Conservation (phyloP, 2,329 filamentous ascomycete genomes). For the Pestalotiopsis sp. region DNA sequence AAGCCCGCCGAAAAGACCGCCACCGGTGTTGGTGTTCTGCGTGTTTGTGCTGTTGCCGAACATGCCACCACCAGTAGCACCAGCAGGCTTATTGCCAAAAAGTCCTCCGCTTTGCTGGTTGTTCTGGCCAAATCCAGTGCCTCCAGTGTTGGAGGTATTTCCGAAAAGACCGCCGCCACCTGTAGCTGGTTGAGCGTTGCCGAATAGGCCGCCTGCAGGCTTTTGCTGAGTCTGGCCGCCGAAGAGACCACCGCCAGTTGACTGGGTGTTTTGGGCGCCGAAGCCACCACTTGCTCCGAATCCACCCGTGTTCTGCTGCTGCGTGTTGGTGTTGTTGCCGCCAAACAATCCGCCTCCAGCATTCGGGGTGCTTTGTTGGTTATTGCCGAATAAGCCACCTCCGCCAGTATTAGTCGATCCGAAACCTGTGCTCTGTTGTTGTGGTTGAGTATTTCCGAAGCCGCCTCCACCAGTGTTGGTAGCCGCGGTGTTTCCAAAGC, state of each 20-base stretch:
- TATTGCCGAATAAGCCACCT: slow-evolving; percentile 42
- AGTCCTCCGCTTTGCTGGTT: slow-evolving; percentile 42
- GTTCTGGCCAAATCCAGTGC: slow-evolving; percentile 31
- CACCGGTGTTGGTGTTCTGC: slow-evolving; percentile 39
- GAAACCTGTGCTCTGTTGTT: slow-evolving; percentile 16
- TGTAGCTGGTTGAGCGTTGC: slow-evolving; percentile 28
- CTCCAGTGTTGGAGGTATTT: slow-evolving; percentile 26
- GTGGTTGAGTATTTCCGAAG: slow-evolving; percentile 33
- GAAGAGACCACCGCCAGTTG: slow-evolving; percentile 34
- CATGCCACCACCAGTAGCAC: slow-evolving; percentile 37
- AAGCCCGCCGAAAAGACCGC: slow-evolving; percentile 54
- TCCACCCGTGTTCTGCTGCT: slow-evolving; percentile 26
- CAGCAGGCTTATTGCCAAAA: slow-evolving; percentile 43
- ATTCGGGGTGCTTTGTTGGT: slow-evolving; percentile 26
- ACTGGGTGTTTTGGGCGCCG: slow-evolving; percentile 41
- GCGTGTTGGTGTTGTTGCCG: slow-evolving; percentile 32
- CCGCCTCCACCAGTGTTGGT: slow-evolving; percentile 18
- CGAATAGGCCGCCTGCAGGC: slow-evolving; percentile 42
- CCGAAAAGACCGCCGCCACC: slow-evolving; percentile 47
- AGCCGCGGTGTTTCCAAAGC: slow-evolving; percentile 28
- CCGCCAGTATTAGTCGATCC: slow-evolving; percentile 19
- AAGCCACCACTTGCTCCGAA: slow-evolving; percentile 38
- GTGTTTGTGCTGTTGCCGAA: slow-evolving; percentile 44
- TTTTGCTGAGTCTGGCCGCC: slow-evolving; percentile 36
- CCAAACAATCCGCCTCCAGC: slow-evolving; percentile 41